Base-by-base conservation (phyloP, 805 yeast genomes). In the Wickerhamomyces hampshirensis region DNA sequence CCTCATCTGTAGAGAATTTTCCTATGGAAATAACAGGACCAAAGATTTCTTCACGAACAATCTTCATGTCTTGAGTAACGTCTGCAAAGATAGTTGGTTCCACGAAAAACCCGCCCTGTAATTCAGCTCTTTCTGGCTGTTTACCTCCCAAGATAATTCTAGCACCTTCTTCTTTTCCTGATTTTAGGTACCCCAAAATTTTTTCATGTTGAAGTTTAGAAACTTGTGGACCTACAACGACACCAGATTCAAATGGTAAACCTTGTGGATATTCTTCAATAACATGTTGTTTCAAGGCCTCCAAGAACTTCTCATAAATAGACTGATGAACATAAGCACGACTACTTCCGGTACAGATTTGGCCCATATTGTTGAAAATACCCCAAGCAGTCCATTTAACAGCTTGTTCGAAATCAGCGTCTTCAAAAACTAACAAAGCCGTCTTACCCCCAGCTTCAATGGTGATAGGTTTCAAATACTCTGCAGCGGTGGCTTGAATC, bases 261-360 rank as follows among this genome's bases (percentile, higher is more conserved):
- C 75, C 76, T 34, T 65, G 67, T 38, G 63, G 59, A 40, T 60
- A 66, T 38, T 68, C 65, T 13, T 51, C 51, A 23, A 52, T 35
- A 18, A 62, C 61, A 34, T 57, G 64, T 5, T 40, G 39, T 23
- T 50, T 53, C 46, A 75, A 65, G 33, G 59, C 63, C 29, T 57
- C 55, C 26, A 74, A 54, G 46, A 73, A 67, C 50, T 69, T 62
- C 40, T 75, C 78, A 56, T 75, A 73, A 40, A 73, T 56, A 12
- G 66, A 66, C 41, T 73, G 77, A 49, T 76, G 80, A 40, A 76
- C 63, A 47, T 73, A 74, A 32, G 75, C 61, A 60, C 81, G 68
- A 16, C 80, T 74, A 39, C 80, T 77, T 37, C 81, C 80, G 33
- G 80, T 72, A 58, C 83, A 76, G 43, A 76, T 77, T 59, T 76